Base-by-base conservation (phyloP, 164 flowering plant genomes). In the Cinnamomum micranthum region DNA sequence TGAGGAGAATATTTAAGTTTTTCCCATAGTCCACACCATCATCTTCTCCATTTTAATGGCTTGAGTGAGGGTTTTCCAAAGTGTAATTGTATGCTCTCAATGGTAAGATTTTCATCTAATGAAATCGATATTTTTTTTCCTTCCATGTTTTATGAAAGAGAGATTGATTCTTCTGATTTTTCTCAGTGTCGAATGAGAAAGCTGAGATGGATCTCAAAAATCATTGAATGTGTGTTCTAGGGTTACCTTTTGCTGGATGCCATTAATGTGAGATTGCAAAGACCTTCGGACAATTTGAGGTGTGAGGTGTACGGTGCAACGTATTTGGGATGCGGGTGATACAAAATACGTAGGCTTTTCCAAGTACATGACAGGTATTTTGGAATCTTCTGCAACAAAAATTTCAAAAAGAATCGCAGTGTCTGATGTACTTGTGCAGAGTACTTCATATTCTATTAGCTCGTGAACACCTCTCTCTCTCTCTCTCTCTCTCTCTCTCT, bases 161-260 rank as follows among this genome's bases (percentile, higher is more conserved):
- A 62, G 24, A 23, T 50, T 15, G 28, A 59, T 58, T 20, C 13
- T 69, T 69, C 73, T 70, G 72, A 71, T 69, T 47, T 23, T 63
- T 69, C 47, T 70, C 52, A 62, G 41, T n/a, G 66, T 24, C n/a
- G 60, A 23, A 55, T 2, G 62, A 63, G 82, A 82, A 80, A 71
- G 70, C 85, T 82, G 78, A 75, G 68, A 62, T 65, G 63, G 51
- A 70, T 64, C 65, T 55, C 51, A 65, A 55, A 35, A 68, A n/a
- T 77, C 78, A 71, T 79, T 77, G 82, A 70, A 83, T 77, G 71
- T 74, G 70, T 82, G 79, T 84, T 80, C 78, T 72, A 79, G 81
- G 78, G 60, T 79, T 81, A 77, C 71, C 69, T 25, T 27, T 81
- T 77, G 74, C 80, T 75, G 41, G 78, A 23, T 75, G 67, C 75